Evolutionary conservation across 2,329 filamentous ascomycete genomes (phyloP).

Genomic region (Aspergillus novoparasiticus): DNA sequence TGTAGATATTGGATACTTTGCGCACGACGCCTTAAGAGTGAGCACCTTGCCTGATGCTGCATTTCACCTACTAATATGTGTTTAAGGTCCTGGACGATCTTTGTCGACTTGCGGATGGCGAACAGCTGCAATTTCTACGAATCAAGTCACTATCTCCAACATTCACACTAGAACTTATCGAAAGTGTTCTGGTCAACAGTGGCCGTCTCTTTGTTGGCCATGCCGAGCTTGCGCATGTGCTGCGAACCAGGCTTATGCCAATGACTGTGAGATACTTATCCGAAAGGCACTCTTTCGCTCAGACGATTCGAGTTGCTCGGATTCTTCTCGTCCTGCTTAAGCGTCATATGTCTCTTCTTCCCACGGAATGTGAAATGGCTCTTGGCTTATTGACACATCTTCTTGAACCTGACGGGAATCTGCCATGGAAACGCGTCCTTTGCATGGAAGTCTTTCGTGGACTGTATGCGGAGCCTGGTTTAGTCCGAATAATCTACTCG

Average conservation of each 20-base stretch:
- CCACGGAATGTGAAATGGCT: constrained; percentile 79
- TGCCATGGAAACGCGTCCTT: constrained; percentile 81
- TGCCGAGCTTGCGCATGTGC: constrained; percentile 76
- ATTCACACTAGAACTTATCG: constrained; percentile 87
- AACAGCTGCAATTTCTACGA: constrained; percentile 78
- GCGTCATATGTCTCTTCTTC: constrained; percentile 73
- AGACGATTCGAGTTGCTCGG: constrained; percentile 78
- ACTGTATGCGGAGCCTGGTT: constrained; percentile 77
- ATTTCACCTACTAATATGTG: constrained; percentile 8
- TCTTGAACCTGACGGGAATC: constrained; percentile 78
- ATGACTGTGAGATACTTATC: constrained; percentile 77
- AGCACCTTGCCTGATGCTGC: constrained; percentile 17
- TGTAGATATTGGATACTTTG: constrained; percentile 71
- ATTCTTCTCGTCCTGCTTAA: constrained; percentile 81
- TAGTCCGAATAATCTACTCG: constrained; percentile 78
- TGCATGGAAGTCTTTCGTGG: constrained; percentile 90
- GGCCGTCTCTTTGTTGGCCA: constrained; percentile 76
- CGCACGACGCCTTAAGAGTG: constrained; percentile 81
- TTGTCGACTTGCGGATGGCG: constrained; percentile 82
- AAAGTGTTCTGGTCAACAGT: constrained; percentile 86
- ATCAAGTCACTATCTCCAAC: constrained; percentile 77
- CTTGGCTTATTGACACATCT: constrained; percentile 80
- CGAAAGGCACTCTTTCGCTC: constrained; percentile 76
- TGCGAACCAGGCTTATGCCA: constrained; percentile 78
- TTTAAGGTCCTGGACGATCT: constrained; percentile 80